Conservation (phyloP, 108 stramenopile species). For the Nannochloropsis oceanica region DNA sequence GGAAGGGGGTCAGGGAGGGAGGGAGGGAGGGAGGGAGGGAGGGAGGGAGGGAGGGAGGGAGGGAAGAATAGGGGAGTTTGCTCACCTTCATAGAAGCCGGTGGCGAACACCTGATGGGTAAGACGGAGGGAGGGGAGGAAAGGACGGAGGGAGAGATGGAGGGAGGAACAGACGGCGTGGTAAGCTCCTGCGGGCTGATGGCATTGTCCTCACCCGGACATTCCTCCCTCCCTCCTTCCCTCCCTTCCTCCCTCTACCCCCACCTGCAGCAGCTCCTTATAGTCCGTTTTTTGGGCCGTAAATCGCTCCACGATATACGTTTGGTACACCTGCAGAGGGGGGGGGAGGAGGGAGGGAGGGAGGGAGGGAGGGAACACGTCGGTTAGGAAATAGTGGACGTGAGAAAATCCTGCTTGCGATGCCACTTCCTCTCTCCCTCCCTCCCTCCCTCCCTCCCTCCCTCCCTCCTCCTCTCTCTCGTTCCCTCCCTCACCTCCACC, state of each 20-base stretch:
- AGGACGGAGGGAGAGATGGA: not conserved
- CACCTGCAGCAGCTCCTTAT: not conserved
- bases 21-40: not conserved
- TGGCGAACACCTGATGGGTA: not conserved
- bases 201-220: not conserved
- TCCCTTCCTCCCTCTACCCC: not conserved
- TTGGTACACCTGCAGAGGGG: not conserved
- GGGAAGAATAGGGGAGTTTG: not conserved
- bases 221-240: not conserved
- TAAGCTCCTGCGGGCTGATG: not conserved
- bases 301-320: not conserved
- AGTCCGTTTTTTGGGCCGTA: not conserved
- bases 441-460: conserved; percentile 14
- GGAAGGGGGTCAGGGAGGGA: not conserved
- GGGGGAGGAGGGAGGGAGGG: not conserved
- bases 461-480: conserved; percentile 40
- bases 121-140: not conserved
- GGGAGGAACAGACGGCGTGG: too few species aligned
- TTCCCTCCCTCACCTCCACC: not conserved
- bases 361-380: not conserved
- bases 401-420: conserved; percentile 1
- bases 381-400: not conserved
- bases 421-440: conserved; percentile 48
- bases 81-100: not conserved
- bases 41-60: not conserved